Base-by-base conservation (phyloP, 1,139 yeast species). In the Pichia sp. region DNA sequence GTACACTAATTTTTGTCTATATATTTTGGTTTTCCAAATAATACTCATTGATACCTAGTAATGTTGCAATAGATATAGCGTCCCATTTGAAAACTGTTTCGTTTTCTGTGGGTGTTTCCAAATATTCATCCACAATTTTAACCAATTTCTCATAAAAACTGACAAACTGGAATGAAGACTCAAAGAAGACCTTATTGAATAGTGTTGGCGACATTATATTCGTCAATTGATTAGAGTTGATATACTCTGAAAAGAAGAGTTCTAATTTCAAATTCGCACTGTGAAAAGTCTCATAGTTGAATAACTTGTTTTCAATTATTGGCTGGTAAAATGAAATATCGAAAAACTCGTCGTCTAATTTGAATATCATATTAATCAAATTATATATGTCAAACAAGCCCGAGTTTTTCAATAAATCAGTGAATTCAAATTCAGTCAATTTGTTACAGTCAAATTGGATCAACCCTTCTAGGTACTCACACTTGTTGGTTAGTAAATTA, bases 341-440 rank as follows among this genome's bases (percentile, higher is more conserved):
- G 51, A 75, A 75, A 45, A 68, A 73, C 29, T 68, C 74, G 46
- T 72, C 72, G 32, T 70, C 75, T 27, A 80, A 64, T 16, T 85
- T 83, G 58, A 77, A 78, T n/a, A 83, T 81, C 84, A 83, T 79
- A 54, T 80, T 79, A 44, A 80, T 66, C 41, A 83, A 64, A 55
- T 81, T 83, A 57, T 70, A 78, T 52, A 75, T 77, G 45, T 81
- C 77, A 29, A 65, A 66, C 35, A 83, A 60, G 0, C 75, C 73
- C 34, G 84, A 72, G 33, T 70, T 72, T 23, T 65, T 63, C 37
- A 83, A 63, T 16, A 82, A 47, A 16, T 50, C 53, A 9, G 42
- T 44, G 27, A 71, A 54, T 33, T 67, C 66, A 8, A 49, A 51
- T 1, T 49, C 39, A 23, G 67, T 62, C 44, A 77, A 52, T 29